Base-by-base conservation (phyloP, 768 basidiomycete species). In the Rhizopogon salebrosus region DNA sequence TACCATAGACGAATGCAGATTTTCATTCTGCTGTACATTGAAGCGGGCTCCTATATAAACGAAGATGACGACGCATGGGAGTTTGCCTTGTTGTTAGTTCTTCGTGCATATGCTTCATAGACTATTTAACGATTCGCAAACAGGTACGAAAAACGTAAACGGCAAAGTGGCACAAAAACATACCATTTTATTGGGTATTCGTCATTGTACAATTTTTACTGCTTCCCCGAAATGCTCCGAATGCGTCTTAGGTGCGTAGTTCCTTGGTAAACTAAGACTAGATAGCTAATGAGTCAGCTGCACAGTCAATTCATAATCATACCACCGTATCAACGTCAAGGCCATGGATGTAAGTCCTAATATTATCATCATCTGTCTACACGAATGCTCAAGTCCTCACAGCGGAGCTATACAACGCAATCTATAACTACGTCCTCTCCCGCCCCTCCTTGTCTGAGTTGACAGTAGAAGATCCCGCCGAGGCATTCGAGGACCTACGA, bases 121-220 rank as follows among this genome's bases (percentile, higher is more conserved):
- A 11, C 38, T 48, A 8, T 27, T 54, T 48, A 41, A 60, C 48
- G 18, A 18, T 43, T 5, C 48, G 27, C 9, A 10, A 23, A 20
- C 62, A 95, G 92, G 49, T 97, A 84, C 65, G 92, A 98, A 70
- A 90, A 87, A 61, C 83, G 92, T 27, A 85, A 82, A 64, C 77
- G 86, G 55, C 77, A 66, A 59, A 74, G 80, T 6, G 70, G 77
- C 55, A 74, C 75, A 3, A 58, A 71, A 13, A 82, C 85, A 5
- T 95, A 97, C 68, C 95, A 98, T 71, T 97, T 98, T 59, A 79
- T 88, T 42, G 95, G 95, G 9, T 99, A 95, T 69, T 89, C 92
- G 3, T 92, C 94, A 1, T 75, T 98, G 36, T 98, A 95, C 66
- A 89, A 90, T 16, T 99, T 99, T 71, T 97, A 93, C 72, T 89